phyloP scores from a whole-genome alignment of 129 eudicot species.

The Mikania micrantha region DNA sequence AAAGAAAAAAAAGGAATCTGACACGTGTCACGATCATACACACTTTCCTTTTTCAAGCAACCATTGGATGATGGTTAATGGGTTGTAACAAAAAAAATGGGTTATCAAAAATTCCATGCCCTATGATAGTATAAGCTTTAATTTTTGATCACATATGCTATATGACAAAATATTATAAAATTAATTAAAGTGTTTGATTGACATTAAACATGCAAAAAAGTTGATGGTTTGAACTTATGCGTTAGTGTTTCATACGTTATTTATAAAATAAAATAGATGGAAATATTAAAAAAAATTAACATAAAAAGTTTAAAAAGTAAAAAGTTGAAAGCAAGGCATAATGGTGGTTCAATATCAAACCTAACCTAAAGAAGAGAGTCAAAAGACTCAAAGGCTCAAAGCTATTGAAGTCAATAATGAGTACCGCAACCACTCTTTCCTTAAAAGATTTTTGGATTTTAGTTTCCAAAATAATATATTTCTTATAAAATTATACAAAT shows the following conservation, averaged over 20 bases:
- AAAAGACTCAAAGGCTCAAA: constrained; percentile 23
- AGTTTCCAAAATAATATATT: not conserved
- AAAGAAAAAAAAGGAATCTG: too few relatives aligned
- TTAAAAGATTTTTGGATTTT: not conserved
- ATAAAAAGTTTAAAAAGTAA: not conserved
- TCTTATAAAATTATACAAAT: not conserved
- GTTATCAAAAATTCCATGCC: too few relatives aligned
- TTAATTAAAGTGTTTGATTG: not conserved
- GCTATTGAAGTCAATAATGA: constrained; percentile 13
- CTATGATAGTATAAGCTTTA: too few relatives aligned
- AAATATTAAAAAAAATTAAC: not conserved
- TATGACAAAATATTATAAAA: too few relatives aligned
- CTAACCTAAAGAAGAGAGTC: constrained; percentile 22
- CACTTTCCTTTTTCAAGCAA: too few relatives aligned
- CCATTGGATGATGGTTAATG: too few relatives aligned
- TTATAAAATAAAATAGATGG: too few relatives aligned
- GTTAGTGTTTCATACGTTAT: not conserved
- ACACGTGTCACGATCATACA: too few relatives aligned
- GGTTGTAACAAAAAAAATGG: too few relatives aligned
- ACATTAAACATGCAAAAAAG: not conserved
- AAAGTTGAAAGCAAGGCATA: constrained; percentile 17
- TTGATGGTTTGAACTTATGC: not conserved
- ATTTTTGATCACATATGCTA: too few relatives aligned
- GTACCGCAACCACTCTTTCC: constrained; percentile 18
- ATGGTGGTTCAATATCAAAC: constrained; percentile 21